Evolutionary conservation across 768 basidiomycete species (phyloP), one percentile per base, ranked within the genome.

Genomic region (Trametes gibbosa): DNA sequence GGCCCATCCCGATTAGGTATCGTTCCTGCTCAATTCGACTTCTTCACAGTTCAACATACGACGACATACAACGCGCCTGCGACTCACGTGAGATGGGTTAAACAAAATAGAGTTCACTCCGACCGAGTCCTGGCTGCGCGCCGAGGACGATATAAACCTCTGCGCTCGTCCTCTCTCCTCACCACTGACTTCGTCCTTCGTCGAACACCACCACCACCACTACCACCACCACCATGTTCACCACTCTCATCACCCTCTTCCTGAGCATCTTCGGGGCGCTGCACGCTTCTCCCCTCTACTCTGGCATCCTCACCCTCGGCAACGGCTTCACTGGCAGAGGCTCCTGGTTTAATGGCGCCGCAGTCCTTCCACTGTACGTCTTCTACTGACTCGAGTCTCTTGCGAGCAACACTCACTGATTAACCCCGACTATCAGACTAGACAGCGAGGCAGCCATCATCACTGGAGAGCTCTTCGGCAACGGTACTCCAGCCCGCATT

Each of bases 101-200:
- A 56, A 55, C 54, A 41, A 41, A 49, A 48, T 35, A 48, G 21
- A 21, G 54, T 56, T 56, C 54, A 35, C 35, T 56, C 54, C 54
- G 54, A 56, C 49, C 54, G 54, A 46, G 46, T 48, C 46, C 9
- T 27, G 42, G n/a, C 17, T 17, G 29, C 17, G 41, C 10, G 21
- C 32, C n/a, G 2, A 17, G 21, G 23, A 27, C 16, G 23, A 45
- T 45, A 53, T 43, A 53, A 53, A 2, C 42, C 29, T 13, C 29
- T 17, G 37, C 6, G 17, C 7, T 23, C 46, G 17, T 3, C 24
- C 37, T 24, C 46, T 45, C 25, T 23, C 37, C n/a, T n/a, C n/a
- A n/a, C n/a, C n/a, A n/a, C n/a, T n/a, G n/a, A n/a, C n/a, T n/a
- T 42, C 41, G 9, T 24, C 24, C 19, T 17, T 27, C 32, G 13